Evolutionary conservation across 164 flowering plant species (phyloP), one percentile per base, ranked within the genome.

Genomic region (Magnolia sinica): DNA sequence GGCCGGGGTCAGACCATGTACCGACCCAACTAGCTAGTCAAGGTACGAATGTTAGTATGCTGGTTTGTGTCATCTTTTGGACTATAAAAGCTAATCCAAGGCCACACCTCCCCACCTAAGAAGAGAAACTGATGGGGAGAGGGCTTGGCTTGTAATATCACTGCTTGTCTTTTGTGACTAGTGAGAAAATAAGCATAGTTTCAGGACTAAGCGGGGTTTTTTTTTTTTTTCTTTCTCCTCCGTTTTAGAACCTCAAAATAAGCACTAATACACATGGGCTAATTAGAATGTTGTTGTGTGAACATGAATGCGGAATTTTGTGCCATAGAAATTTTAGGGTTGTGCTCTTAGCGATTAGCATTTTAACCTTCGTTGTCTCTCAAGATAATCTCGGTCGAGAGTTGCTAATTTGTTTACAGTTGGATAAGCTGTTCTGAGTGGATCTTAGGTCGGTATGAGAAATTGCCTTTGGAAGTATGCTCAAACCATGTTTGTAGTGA

Each of bases 1-100:
- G 94, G 92, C 8, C 86, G 89, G 14, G 89, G 74, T 19, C 79
- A 80, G 19, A 27, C 76, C 74, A 49, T 76, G 4, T 70, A 24
- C 75, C 86, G 81, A 45, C 73, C 76, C 50, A 51, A 66, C 58
- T 85, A 83, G 80, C 63, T 70, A n/a, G 14, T 59, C 16, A 37
- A 2, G 59, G 10, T n/a, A 10, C 2, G 1, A 49, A 4, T 50
- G 8, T 31, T 66, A 19, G 24, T 64, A 14, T 31, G 24, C n/a
- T 22, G 31, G 50, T 23, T n/a, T 49, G 29, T 70, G 51, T 63
- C 24, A 37, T 37, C 14, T 65, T 65, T 22, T 49, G 63, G 75
- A 61, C 63, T 19, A 23, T n/a, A 55, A 55, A 72, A 72, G 74
- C 74, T 19, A 50, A 68, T 29, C 22, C 22, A n/a, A 70, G 16